Base-by-base conservation (phyloP, 2,329 filamentous ascomycete genomes). In the Alternaria sp. region DNA sequence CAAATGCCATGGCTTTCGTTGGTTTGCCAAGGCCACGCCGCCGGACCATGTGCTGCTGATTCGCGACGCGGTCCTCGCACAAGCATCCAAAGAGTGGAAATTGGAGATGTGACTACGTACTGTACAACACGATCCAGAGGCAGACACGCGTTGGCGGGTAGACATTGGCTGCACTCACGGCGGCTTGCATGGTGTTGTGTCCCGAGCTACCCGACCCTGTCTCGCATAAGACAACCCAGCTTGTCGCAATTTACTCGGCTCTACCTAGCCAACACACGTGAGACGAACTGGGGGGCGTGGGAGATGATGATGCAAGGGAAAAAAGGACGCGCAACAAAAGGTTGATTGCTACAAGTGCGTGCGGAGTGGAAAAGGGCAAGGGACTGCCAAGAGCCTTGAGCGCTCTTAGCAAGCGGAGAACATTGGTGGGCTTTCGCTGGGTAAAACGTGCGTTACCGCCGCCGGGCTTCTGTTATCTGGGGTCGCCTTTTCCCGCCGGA, bases 331-430 rank as follows among this genome's bases (percentile, higher is more conserved):
- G 41, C 48, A 57, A 13, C 21, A 40, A 40, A 40, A 40, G 37
- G 21, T 40, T 40, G 37, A 24, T 40, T 40, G 37, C 37, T 40
- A 40, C 52, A 41, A 34, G 31, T 36, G 34, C 36, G 40, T 26
- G 46, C 28, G 54, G 41, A 41, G 54, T 53, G 54, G 39, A 49
- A 49, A 52, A 53, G 49, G 28, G 48, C 36, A 50, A 53, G 44
- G 34, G 50, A 29, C 28, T 28, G 54, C 54, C 54, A 57, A 57
- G 54, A n/a, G 49, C 49, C 44, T 57, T 57, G 54, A 57, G 49
- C 36, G 33, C 41, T 57, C 54, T 57, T 57, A 57, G 54, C 54
- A 57, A 48, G 54, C 54, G 49, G 54, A 57, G 49, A 53, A 48
- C 44, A 21, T 31, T 36, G 44, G 44, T 10, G 31, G 31, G 54